A percentile compares a stretch with the other conserved stretches of the same genome.
Evolutionary conservation across 352 stramenopile species (phyloP).

Genomic region (Elongisporangium undulatum): DNA sequence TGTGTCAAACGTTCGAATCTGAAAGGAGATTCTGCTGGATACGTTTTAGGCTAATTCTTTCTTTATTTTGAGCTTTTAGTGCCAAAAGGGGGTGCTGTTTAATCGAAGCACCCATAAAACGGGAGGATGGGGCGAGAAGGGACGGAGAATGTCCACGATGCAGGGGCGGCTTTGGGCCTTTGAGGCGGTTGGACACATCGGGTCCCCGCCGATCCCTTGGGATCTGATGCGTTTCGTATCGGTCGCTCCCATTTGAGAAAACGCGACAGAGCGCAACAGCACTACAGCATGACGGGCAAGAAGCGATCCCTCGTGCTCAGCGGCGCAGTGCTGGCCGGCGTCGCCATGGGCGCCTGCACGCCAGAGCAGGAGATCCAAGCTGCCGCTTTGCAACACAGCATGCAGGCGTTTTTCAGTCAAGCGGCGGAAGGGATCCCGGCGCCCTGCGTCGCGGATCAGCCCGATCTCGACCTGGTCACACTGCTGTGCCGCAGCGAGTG

Average conservation of each 20-base stretch:
- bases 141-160: neutral
- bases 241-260: neutral
- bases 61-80: neutral
- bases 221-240: neutral
- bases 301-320: neutral
- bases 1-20: neutral
- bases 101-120: neutral
- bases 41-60: neutral
- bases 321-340: neutral
- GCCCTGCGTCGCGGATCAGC: neutral
- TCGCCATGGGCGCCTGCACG: neutral
- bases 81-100: neutral
- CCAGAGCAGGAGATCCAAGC: neutral
- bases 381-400: neutral
- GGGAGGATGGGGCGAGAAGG: neutral
- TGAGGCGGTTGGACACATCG: neutral
- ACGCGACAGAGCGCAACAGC: neutral
- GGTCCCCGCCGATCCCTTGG: neutral
- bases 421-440: neutral
- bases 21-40: neutral
- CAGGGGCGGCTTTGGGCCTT: neutral
- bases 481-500: neutral
- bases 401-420: neutral
- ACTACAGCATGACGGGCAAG: neutral
- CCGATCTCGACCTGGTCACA: neutral